Percentiles rank a stretch among this genome's conserved stretches.
These are phyloP conservation scores for Mycena venus DNA, from an alignment of 768 basidiomycete genomes.

Conservation along the genomic window DNA sequence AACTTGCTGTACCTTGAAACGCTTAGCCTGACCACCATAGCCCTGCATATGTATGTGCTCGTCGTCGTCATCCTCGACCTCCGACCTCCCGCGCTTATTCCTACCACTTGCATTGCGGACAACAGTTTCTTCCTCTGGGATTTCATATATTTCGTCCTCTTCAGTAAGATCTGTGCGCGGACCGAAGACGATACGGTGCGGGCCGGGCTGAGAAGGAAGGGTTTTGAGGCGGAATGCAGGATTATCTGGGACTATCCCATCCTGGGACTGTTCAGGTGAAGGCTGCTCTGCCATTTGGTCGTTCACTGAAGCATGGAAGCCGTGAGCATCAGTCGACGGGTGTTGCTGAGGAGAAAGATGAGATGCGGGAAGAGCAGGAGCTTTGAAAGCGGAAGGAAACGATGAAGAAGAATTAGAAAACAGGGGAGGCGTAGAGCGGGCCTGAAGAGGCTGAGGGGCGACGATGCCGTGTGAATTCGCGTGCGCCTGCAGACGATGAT, in stretches of 20 bases:
- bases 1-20: slow-evolving; percentile 18
- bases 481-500: slow-evolving; percentile 25
- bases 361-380: slow-evolving; percentile 16
- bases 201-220: slow-evolving; percentile 21
- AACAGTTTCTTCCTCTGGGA: not conserved
- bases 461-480: slow-evolving; percentile 15
- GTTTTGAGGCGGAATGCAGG: not conserved
- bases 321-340: not conserved
- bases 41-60: not conserved
- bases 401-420: slow-evolving; percentile 20
- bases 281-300: not conserved
- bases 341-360: slow-evolving; percentile 11
- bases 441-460: slow-evolving; percentile 24
- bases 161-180: not conserved
- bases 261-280: not conserved
- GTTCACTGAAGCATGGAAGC: not conserved
- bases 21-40: slow-evolving; percentile 11
- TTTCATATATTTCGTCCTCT: slow-evolving; percentile 21
- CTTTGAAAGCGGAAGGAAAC: slow-evolving; percentile 14
- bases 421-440: slow-evolving; percentile 11
- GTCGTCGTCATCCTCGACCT: slow-evolving; percentile 23
- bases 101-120: not conserved
- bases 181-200: slow-evolving; percentile 21
- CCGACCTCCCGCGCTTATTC: slow-evolving; percentile 19
- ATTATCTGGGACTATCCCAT: not conserved